A percentile compares a stretch with the other conserved stretches of the same genome.
These are phyloP conservation scores for Wallacemonas sp. DNA, from an alignment of 208 protist species.

Conservation along the genomic window DNA sequence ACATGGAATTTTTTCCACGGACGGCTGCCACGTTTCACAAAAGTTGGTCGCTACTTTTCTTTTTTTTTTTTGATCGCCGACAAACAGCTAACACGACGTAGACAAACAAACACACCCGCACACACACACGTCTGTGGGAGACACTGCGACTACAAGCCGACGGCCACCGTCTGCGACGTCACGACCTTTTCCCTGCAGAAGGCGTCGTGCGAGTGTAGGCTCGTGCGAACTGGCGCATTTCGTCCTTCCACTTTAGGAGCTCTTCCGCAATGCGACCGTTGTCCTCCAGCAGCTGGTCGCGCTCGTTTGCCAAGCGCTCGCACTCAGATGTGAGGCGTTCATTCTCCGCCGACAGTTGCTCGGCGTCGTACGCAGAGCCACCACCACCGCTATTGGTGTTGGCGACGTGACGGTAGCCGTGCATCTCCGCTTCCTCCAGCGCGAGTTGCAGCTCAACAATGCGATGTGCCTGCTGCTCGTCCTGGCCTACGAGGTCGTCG, in stretches of 20 bases:
- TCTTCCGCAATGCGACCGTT: conserved; percentile 50
- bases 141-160: too few relatives aligned
- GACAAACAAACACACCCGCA: too few relatives aligned
- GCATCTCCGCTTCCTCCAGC: conserved; percentile 1
- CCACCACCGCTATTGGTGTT: not conserved
- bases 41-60: too few relatives aligned
- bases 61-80: too few relatives aligned
- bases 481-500: conserved; percentile 40
- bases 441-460: conserved; percentile 27
- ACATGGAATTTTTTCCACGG: too few relatives aligned
- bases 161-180: not conserved
- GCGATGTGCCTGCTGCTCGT: conserved; percentile 30
- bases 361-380: conserved; percentile 8
- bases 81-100: too few relatives aligned
- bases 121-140: too few relatives aligned
- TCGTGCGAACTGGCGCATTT: conserved; percentile 38
- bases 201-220: conserved; percentile 2
- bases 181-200: not conserved
- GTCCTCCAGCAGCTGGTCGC: conserved; percentile 40
- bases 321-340: conserved; percentile 52
- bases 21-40: too few relatives aligned
- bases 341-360: conserved; percentile 44
- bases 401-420: not conserved
- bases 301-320: conserved; percentile 36
- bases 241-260: conserved; percentile 49